These are phyloP conservation scores for Colletotrichum sp. DNA, from an alignment of 2,329 filamentous ascomycete species.

Conservation along the genomic window DNA sequence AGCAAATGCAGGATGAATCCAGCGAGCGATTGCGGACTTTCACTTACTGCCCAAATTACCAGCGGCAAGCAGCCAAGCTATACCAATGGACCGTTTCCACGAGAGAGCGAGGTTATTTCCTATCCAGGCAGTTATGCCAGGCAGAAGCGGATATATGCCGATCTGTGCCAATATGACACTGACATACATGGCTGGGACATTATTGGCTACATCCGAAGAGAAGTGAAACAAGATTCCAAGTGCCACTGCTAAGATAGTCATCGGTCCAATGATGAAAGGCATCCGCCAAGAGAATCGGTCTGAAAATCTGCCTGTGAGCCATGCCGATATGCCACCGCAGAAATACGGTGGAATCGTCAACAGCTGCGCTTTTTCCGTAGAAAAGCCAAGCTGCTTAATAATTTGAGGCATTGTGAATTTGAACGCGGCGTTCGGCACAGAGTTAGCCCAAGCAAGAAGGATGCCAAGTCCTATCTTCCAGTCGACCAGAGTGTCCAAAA, in stretches of 20 bases:
- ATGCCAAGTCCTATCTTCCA: conserved; percentile 47
- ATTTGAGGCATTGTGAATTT: conserved; percentile 38
- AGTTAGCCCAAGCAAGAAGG: conserved; percentile 43
- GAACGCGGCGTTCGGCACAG: conserved; percentile 36
- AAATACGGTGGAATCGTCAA: conserved; percentile 40
- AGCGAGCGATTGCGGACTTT: background rate
- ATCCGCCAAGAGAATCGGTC: conserved; percentile 41
- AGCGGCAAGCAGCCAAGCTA: conserved; percentile 25
- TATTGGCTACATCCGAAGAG: conserved; percentile 37
- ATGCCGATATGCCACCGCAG: conserved; percentile 31
- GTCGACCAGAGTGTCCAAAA: conserved; percentile 40
- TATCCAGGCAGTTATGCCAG: conserved; percentile 27
- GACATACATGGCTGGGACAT: conserved; percentile 30
- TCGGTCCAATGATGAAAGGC: conserved; percentile 39
- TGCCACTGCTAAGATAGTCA: conserved; percentile 32
- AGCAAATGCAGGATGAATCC: background rate
- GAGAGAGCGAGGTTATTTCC: conserved; percentile 28
- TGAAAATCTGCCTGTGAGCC: conserved; percentile 31
- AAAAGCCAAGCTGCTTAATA: conserved; percentile 43
- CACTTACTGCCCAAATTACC: conserved; percentile 13
- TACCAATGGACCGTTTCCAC: conserved; percentile 27
- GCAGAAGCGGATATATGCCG: conserved; percentile 36
- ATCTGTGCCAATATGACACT: background rate
- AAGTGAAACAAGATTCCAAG: conserved; percentile 37
- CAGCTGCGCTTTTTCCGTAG: conserved; percentile 30